Percentiles rank a stretch among this genome's conserved stretches.
Conservation (phyloP, 2,329 filamentous ascomycete genomes). For the Verticillium dahliae region DNA sequence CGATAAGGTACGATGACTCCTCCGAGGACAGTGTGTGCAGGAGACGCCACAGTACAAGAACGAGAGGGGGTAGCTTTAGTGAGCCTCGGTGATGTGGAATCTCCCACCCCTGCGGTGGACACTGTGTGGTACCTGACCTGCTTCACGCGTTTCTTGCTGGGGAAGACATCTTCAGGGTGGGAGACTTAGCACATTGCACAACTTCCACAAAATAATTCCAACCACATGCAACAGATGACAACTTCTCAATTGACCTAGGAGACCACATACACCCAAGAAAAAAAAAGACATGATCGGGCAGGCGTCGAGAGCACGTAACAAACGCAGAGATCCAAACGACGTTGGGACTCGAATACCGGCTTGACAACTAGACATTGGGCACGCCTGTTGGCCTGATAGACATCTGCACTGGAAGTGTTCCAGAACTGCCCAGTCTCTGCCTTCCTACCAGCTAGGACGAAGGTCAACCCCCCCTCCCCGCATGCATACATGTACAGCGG, state of each 20-base stretch:
- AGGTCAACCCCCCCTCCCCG: no score
- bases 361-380: no score
- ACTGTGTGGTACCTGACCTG: conserved; percentile 1
- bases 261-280: not conserved
- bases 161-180: not conserved
- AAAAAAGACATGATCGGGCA: not conserved
- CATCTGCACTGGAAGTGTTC: no score
- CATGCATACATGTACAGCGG: no score
- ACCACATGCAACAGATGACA: not conserved
- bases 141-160: not conserved
- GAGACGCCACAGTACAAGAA: not conserved
- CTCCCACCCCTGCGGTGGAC: not conserved
- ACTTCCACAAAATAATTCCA: not conserved
- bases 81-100: not conserved
- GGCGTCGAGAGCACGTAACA: not conserved
- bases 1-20: conserved; percentile 1
- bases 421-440: no score
- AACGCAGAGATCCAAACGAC: not conserved
- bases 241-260: not conserved
- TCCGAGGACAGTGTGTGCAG: not conserved
- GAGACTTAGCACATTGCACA: not conserved
- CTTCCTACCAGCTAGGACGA: no score
- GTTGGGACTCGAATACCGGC: no score
- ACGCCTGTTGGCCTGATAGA: no score
- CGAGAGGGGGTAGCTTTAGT: not conserved